Evolutionary conservation across 768 basidiomycete genomes (phyloP).

Genomic region (Boletus subparvulus): DNA sequence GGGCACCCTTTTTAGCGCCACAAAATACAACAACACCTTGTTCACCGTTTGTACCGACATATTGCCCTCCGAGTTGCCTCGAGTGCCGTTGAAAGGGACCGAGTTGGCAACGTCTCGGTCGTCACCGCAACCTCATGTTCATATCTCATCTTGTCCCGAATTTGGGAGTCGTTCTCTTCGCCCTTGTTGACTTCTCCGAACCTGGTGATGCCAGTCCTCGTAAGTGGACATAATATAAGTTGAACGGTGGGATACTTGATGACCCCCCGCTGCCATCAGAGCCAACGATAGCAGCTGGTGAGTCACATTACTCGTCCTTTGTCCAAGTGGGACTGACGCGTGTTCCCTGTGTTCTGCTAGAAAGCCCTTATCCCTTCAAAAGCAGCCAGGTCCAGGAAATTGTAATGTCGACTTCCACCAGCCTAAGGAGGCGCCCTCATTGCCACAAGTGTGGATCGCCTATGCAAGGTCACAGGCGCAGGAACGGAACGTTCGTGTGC

Average conservation of each 20-base stretch:
- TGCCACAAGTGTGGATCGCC: constrained; percentile 34
- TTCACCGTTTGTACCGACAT: constrained; percentile 9
- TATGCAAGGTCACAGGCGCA: constrained; percentile 35
- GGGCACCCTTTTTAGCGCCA: not conserved
- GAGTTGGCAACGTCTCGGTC: constrained; percentile 12
- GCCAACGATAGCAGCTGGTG: constrained; percentile 26
- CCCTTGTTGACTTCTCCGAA: not conserved
- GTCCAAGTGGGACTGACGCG: constrained; percentile 3
- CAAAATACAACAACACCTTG: constrained; percentile 28
- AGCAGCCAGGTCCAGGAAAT: constrained; percentile 1
- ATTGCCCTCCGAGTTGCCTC: not conserved
- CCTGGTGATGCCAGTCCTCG: constrained; percentile 4
- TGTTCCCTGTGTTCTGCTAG: not conserved
- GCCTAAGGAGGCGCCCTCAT: constrained; percentile 34
- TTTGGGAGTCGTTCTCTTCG: constrained; percentile 21
- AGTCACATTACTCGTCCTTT: constrained; percentile 9
- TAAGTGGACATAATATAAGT: constrained; percentile 26
- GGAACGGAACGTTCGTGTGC: constrained; percentile 31
- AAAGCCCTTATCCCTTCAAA: not conserved
- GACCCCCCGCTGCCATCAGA: constrained; percentile 25
- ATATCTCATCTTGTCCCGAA: constrained; percentile 20
- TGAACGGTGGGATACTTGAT: constrained; percentile 1
- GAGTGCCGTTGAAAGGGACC: not conserved
- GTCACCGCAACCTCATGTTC: constrained; percentile 22
- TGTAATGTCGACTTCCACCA: constrained; percentile 30